A percentile compares a stretch with the other conserved stretches of the same genome.
Evolutionary conservation across 2,329 filamentous ascomycete species (phyloP).

Genomic region (Xylaria sp.): DNA sequence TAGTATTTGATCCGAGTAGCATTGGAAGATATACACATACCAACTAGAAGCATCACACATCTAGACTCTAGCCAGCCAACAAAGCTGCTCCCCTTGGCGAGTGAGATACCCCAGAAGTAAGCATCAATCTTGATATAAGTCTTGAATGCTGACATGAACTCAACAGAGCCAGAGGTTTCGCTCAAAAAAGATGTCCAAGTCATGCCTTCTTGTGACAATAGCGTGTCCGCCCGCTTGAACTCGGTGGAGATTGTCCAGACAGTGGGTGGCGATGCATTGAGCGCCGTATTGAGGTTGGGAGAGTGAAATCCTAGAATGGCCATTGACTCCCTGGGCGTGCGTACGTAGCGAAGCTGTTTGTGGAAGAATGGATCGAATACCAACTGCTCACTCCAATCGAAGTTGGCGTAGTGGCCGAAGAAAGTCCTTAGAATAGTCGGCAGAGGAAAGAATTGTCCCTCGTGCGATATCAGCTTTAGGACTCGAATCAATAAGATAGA

Average conservation of each 20-base stretch:
- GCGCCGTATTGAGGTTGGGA: slow-evolving; percentile 56
- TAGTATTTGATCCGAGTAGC: background rate
- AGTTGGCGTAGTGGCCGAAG: slow-evolving; percentile 56
- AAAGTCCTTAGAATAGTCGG: slow-evolving; percentile 54
- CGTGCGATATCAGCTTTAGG: slow-evolving; percentile 47
- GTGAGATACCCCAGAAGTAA: slow-evolving; percentile 59
- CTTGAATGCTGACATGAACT: slow-evolving; percentile 49
- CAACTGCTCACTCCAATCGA: slow-evolving; percentile 52
- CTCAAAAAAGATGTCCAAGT: slow-evolving; percentile 43
- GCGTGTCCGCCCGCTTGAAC: slow-evolving; percentile 41
- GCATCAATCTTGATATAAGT: slow-evolving; percentile 57
- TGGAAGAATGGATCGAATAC: slow-evolving; percentile 59
- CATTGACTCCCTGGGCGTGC: slow-evolving; percentile 54
- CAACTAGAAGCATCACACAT: slow-evolving; percentile 52
- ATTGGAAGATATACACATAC: slow-evolving; percentile 36
- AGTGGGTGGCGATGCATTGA: slow-evolving; percentile 49
- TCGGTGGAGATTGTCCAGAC: slow-evolving; percentile 48
- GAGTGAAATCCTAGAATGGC: slow-evolving; percentile 58
- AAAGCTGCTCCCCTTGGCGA: slow-evolving; percentile 48
- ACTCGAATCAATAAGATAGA: slow-evolving; percentile 56
- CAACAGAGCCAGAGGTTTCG: slow-evolving; percentile 30
- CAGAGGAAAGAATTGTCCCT: slow-evolving; percentile 37
- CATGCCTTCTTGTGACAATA: slow-evolving; percentile 34
- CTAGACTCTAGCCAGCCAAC: slow-evolving; percentile 61
- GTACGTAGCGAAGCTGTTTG: slow-evolving; percentile 45